phyloP scores from a whole-genome alignment of 257 asterid species.

The Osmanthus fragrans region DNA sequence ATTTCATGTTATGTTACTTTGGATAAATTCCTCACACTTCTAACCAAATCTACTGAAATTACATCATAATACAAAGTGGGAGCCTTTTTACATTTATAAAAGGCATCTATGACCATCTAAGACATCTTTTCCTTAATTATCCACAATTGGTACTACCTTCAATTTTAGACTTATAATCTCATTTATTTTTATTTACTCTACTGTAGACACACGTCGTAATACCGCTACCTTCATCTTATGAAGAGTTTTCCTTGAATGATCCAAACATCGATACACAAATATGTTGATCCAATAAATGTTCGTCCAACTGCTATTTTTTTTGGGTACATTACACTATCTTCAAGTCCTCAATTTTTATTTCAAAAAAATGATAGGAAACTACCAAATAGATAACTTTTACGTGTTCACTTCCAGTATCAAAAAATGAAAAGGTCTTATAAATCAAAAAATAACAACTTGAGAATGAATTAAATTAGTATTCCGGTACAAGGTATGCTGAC shows the following conservation, averaged over 20 bases:
- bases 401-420: too few species aligned
- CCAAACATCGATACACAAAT: not conserved
- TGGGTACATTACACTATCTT: too few species aligned
- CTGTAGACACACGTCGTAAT: not conserved
- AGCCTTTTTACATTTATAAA: not conserved
- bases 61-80: not conserved
- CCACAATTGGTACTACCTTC: not conserved
- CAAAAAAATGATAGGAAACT: not conserved
- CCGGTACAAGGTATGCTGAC: too few species aligned
- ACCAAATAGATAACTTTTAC: not conserved
- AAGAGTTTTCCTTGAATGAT: not conserved
- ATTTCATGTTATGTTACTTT: not conserved
- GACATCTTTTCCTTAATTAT: not conserved
- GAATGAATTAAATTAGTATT: too few species aligned
- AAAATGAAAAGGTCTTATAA: too few species aligned
- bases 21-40: not conserved
- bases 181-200: not conserved
- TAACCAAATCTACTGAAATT: not conserved
- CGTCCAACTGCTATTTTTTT: too few species aligned
- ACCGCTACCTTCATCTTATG: not conserved
- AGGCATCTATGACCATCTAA: not conserved
- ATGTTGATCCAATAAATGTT: not conserved
- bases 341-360: too few species aligned
- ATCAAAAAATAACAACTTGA: too few species aligned
- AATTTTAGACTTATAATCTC: not conserved